A percentile compares a stretch with the other conserved stretches of the same genome.
phyloP scores from a whole-genome alignment of 106 monocot genomes.

The Iris macrosiphon region DNA sequence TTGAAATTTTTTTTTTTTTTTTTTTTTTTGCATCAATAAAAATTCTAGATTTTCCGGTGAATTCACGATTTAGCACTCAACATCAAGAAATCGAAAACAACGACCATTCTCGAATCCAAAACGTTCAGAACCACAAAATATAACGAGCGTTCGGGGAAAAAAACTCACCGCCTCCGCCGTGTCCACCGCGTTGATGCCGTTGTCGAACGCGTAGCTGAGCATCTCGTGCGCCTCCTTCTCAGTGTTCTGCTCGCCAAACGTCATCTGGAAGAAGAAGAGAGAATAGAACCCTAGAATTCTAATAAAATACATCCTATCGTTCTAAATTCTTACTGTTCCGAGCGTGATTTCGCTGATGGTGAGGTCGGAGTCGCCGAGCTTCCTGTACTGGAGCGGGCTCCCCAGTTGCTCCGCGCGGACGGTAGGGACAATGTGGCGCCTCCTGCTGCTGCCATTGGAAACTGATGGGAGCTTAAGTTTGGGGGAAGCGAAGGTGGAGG shows the following conservation, averaged over 20 bases:
- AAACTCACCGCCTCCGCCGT: slow-evolving; percentile 69
- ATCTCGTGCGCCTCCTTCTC: slow-evolving; percentile 91
- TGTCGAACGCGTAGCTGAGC: slow-evolving; percentile 64
- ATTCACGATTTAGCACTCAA: too few relatives aligned
- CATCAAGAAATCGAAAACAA: too few relatives aligned
- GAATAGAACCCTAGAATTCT: neutral
- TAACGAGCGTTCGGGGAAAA: too few relatives aligned
- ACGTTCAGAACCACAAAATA: too few relatives aligned
- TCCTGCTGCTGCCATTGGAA: slow-evolving; percentile 4
- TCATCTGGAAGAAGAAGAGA: slow-evolving; percentile 52
- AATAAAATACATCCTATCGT: neutral
- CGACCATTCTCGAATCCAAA: too few relatives aligned
- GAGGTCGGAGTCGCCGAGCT: slow-evolving; percentile 88
- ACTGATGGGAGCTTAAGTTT: too few relatives aligned
- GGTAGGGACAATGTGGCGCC: slow-evolving; percentile 1
- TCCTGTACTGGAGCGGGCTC: slow-evolving; percentile 49
- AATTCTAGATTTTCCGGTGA: too few relatives aligned
- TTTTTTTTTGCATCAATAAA: too few relatives aligned
- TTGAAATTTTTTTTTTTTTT: too few relatives aligned
- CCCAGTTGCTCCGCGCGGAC: slow-evolving; percentile 28
- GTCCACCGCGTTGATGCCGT: slow-evolving; percentile 69
- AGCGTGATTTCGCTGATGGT: slow-evolving; percentile 74
- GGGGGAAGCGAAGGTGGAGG: too few relatives aligned
- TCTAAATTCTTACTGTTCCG: slow-evolving; percentile 50
- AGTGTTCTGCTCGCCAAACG: slow-evolving; percentile 91